phyloP scores from a whole-genome alignment of 2,329 filamentous ascomycete genomes.

The Penicillium frequentans region DNA sequence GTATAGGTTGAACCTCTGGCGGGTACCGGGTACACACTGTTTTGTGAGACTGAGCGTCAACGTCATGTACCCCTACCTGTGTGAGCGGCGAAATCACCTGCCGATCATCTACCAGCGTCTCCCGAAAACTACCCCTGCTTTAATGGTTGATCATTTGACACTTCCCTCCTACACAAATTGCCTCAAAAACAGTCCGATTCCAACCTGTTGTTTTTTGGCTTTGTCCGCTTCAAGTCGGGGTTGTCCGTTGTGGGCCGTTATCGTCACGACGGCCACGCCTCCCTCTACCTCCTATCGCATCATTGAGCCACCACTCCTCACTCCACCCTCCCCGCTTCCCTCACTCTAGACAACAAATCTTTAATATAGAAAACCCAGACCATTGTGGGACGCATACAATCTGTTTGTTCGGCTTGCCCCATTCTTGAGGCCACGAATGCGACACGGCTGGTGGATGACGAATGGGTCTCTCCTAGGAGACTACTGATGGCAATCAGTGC shows the following conservation, averaged over 20 bases:
- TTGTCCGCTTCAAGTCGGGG: conserved; percentile 1
- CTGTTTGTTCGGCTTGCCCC: conserved; percentile 4
- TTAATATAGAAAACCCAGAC: neutral
- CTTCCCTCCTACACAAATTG: conserved; percentile 2
- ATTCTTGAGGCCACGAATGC: conserved; percentile 24
- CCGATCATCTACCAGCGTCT: conserved; percentile 14
- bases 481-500: conserved; percentile 37
- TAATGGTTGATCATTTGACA: conserved; percentile 1
- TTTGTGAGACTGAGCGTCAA: conserved; percentile 1
- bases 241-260: conserved; percentile 20
- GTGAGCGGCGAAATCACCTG: conserved; percentile 26
- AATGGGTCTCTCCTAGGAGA: conserved; percentile 36
- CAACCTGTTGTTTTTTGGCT: neutral
- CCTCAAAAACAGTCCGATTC: neutral
- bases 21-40: neutral
- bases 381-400: conserved; percentile 1
- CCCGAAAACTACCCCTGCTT: conserved; percentile 9
- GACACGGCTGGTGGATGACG: conserved; percentile 33
- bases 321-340: conserved; percentile 2
- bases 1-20: neutral
- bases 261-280: conserved; percentile 18
- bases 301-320: conserved; percentile 6
- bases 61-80: conserved; percentile 22
- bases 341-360: neutral
- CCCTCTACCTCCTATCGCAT: conserved; percentile 19